These are phyloP conservation scores for Penicillium sp. DNA, from an alignment of 2,329 filamentous ascomycete species.

Conservation along the genomic window DNA sequence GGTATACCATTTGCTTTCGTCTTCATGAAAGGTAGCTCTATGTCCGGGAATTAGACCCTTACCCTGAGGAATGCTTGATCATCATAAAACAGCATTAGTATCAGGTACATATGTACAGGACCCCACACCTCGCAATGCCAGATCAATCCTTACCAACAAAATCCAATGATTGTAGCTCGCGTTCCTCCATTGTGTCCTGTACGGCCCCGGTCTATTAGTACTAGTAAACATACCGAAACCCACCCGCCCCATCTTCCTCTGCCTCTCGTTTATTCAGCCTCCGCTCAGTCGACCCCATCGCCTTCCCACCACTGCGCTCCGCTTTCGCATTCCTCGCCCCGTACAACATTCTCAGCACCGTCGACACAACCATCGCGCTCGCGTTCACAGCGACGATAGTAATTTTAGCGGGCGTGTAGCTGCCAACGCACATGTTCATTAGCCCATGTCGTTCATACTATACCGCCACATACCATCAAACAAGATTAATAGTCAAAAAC, in stretches of 20 bases:
- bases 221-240: slow-evolving; percentile 40
- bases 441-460: not conserved
- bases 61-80: too few relatives aligned
- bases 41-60: too few relatives aligned
- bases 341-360: slow-evolving; percentile 31
- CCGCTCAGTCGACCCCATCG: slow-evolving; percentile 28
- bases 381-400: slow-evolving; percentile 43
- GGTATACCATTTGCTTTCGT: too few relatives aligned
- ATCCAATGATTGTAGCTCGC: too few relatives aligned
- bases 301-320: slow-evolving; percentile 23
- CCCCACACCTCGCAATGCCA: too few relatives aligned
- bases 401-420: slow-evolving; percentile 42
- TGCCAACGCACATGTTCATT: slow-evolving; percentile 17
- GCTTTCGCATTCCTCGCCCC: slow-evolving; percentile 32
- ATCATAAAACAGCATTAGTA: too few relatives aligned
- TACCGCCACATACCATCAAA: not conserved
- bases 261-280: slow-evolving; percentile 26
- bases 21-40: too few relatives aligned
- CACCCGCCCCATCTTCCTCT: slow-evolving; percentile 26
- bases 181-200: not conserved
- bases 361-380: slow-evolving; percentile 33
- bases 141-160: too few relatives aligned
- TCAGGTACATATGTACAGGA: too few relatives aligned
- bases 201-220: not conserved
- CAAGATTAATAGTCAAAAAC: not conserved